These are phyloP conservation scores for Coemansia sp. DNA, from an alignment of 192 early-diverging fungal genomes.

Conservation along the genomic window DNA sequence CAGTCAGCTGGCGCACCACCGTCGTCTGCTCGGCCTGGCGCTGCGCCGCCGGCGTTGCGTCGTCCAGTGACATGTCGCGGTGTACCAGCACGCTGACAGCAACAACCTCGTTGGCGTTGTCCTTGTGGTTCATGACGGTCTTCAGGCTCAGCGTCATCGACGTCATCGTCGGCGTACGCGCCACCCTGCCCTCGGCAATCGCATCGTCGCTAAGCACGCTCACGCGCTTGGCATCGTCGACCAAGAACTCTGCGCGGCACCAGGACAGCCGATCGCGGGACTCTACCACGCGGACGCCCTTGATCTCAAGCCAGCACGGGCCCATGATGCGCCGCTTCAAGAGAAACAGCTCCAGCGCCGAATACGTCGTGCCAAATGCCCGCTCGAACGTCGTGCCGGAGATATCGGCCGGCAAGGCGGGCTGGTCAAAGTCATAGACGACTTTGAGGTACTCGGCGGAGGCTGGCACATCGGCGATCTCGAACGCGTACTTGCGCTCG, in stretches of 20 bases:
- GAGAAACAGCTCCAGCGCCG: constrained; percentile 90
- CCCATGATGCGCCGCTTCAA: constrained; percentile 96
- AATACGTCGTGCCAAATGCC: constrained; percentile 86
- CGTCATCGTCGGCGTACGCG: constrained; percentile 73
- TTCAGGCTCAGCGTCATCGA: constrained; percentile 87
- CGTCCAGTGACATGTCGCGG: constrained; percentile 66
- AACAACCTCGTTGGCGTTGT: constrained; percentile 89
- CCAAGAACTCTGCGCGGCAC: constrained; percentile 77
- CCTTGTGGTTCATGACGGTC: constrained; percentile 79
- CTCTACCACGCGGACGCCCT: constrained; percentile 52
- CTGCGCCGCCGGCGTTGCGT: constrained; percentile 54
- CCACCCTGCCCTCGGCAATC: constrained; percentile 38
- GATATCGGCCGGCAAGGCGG: constrained; percentile 55
- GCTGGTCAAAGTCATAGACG: constrained; percentile 72
- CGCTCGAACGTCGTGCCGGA: constrained; percentile 77
- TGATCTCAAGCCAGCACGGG: constrained; percentile 88
- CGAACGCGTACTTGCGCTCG: constrained; percentile 90
- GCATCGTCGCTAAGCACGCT: constrained; percentile 61
- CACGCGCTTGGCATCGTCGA: constrained; percentile 74
- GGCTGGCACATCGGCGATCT: constrained; percentile 75
- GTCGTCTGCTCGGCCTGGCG: constrained; percentile 62
- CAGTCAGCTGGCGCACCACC: constrained; percentile 72
- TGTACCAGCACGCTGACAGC: constrained; percentile 76
- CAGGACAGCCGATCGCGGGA: constrained; percentile 70
- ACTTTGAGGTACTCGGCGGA: constrained; percentile 88